phyloP scores from a whole-genome alignment of 2,329 filamentous ascomycete species.

The Elsinoe perseae region DNA sequence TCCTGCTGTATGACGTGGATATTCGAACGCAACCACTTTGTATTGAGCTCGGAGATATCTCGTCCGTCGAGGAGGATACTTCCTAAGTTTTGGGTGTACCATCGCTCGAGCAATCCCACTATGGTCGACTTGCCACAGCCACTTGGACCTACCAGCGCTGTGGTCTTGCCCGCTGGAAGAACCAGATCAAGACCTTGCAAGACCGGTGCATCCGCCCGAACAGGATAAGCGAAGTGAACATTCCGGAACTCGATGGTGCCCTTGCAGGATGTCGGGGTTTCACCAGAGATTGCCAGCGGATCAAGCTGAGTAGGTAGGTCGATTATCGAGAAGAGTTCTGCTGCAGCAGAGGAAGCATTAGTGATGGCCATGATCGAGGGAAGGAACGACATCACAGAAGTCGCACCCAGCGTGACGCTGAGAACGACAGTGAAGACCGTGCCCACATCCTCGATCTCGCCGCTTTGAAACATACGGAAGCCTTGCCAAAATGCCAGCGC shows the following conservation, averaged over 20 bases:
- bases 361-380: constrained; percentile 37
- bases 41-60: constrained; percentile 26
- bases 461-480: constrained; percentile 30
- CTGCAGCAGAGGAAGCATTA: constrained; percentile 36
- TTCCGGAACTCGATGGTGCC: constrained; percentile 54
- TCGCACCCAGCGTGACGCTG: constrained; percentile 32
- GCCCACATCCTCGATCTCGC: constrained; percentile 28
- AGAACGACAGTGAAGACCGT: constrained; percentile 31
- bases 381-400: constrained; percentile 32
- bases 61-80: constrained; percentile 29
- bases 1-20: constrained; percentile 33
- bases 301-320: constrained; percentile 36
- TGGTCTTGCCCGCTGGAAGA: constrained; percentile 37
- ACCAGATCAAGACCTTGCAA: constrained; percentile 30
- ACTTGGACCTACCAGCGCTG: constrained; percentile 37
- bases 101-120: constrained; percentile 30
- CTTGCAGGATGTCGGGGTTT: constrained; percentile 20
- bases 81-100: constrained; percentile 27
- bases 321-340: constrained; percentile 37
- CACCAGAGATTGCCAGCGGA: constrained; percentile 26
- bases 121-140: constrained; percentile 35
- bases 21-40: constrained; percentile 28
- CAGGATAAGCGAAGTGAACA: constrained; percentile 66
- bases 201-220: constrained; percentile 32
- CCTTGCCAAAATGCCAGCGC: constrained; percentile 40